phyloP scores from a whole-genome alignment of 148 eudicot species.

The Gaultheria prostrata region DNA sequence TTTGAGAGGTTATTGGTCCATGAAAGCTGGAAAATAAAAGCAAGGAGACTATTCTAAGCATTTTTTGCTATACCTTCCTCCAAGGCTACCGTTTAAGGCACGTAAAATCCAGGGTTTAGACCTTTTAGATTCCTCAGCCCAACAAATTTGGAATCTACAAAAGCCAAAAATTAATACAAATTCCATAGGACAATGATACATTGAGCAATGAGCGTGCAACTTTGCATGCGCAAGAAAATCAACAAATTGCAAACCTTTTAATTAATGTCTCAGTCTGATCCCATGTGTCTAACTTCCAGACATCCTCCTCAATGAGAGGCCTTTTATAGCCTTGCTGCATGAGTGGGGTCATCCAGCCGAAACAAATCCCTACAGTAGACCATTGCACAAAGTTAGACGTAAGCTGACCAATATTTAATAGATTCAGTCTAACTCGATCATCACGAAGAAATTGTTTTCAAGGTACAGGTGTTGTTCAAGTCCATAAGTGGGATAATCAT shows the following conservation, averaged over 20 bases:
- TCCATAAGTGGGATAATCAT: not conserved
- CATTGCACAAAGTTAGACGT: slow-evolving; percentile 12
- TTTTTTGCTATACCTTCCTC: slow-evolving; percentile 37
- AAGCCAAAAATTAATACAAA: not conserved
- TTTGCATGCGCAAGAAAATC: not conserved
- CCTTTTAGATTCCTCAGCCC: slow-evolving; percentile 52
- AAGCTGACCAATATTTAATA: not conserved
- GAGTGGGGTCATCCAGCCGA: slow-evolving; percentile 65
- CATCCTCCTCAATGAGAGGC: slow-evolving; percentile 62
- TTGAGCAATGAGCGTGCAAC: not conserved
- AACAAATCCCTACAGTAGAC: slow-evolving; percentile 37
- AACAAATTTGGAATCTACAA: slow-evolving; percentile 44
- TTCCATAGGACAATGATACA: not conserved
- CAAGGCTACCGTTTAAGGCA: slow-evolving; percentile 53
- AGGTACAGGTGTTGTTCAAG: not conserved
- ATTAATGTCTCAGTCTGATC: slow-evolving; percentile 54
- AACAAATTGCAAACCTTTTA: slow-evolving; percentile 28
- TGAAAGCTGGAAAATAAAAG: not conserved
- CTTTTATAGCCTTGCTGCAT: slow-evolving; percentile 56
- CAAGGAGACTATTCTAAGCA: not conserved
- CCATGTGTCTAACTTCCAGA: slow-evolving; percentile 64
- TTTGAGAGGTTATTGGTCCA: not conserved
- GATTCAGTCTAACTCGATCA: not conserved
- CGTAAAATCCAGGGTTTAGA: slow-evolving; percentile 54
- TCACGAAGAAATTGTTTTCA: not conserved